Percentiles rank a stretch among this genome's conserved stretches.
These are phyloP conservation scores for Annulohypoxylon maeteangense DNA, from an alignment of 495 filamentous ascomycete species.

Conservation along the genomic window DNA sequence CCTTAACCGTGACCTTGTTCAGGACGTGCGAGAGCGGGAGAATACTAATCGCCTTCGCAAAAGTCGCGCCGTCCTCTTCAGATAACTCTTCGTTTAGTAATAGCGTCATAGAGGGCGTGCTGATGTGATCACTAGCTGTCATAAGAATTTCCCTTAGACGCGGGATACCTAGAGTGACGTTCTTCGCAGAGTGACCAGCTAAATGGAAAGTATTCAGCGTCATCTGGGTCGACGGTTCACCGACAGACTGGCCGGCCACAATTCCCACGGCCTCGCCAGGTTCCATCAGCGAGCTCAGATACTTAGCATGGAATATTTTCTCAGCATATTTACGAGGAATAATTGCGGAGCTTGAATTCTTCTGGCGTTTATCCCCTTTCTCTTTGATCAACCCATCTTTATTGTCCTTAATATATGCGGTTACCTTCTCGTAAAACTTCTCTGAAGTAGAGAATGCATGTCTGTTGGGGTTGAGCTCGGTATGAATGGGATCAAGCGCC, in stretches of 20 bases:
- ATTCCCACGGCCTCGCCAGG: conserved; percentile 98
- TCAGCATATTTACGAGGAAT: conserved; percentile 81
- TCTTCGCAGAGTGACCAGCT: conserved; percentile 97
- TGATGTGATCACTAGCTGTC: conserved; percentile 89
- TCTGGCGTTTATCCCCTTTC: conserved; percentile 80
- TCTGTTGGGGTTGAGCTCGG: conserved; percentile 76
- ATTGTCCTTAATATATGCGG: conserved; percentile 79
- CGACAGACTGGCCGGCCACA: conserved; percentile 94
- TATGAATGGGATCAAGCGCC: conserved; percentile 79
- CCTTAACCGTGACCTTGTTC: conserved; percentile 81
- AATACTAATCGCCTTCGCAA: conserved; percentile 92
- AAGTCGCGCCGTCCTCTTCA: conserved; percentile 74
- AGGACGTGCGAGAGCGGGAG: conserved; percentile 87
- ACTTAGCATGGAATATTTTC: conserved; percentile 86
- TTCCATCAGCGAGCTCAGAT: conserved; percentile 91
- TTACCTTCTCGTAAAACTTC: conserved; percentile 71
- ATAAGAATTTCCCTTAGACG: conserved; percentile 97
- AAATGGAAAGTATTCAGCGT: conserved; percentile 99
- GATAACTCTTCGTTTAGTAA: conserved; percentile 77
- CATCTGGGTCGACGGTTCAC: conserved; percentile 99
- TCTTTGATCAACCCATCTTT: conserved; percentile 78
- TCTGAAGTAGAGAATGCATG: conserved; percentile 90
- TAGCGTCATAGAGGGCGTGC: conserved; percentile 93
- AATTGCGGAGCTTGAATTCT: conserved; percentile 44
- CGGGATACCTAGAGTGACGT: conserved; percentile 98